Evolutionary conservation across 1,284 basidiomycete species (phyloP), one percentile per base, ranked within the genome.

Genomic region (Microbotryum saponariae): DNA sequence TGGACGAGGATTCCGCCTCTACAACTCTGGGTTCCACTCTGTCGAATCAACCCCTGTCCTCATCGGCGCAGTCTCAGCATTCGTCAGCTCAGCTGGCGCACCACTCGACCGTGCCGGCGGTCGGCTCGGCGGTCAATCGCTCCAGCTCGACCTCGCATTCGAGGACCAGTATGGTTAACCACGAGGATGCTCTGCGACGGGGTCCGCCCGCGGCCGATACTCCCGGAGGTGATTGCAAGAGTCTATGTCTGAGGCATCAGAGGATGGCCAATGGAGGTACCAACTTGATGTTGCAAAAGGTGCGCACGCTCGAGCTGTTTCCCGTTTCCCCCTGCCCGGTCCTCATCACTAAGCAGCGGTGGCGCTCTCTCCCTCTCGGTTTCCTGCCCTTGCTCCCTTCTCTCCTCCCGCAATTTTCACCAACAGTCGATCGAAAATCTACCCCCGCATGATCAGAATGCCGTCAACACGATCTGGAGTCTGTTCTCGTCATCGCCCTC

Each of bases 191-290:
- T 42, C 52, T 64, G 48, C 42, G 66, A n/a, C 37, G 67, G 9
- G 67, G 66, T 0, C 68, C 68, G 27, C 63, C 68, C 0, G 49
- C 58, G 21, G 47, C 55, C 3, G 68, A 69, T 50, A 70, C 62
- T 20, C 70, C 72, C 5, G 68, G 67, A 25, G 71, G 70, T 14
- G 68, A 81, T 79, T 23, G 78, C 80, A 80, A 86, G 54, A 91
- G 89, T 76, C 80, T 94, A 16, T 94, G 91, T 74, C 83, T 91
- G 12, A 78, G 91, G 47, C 94, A 99, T 77, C 90, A 96, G 78
- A 83, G 93, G 54, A 98, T 97, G 88, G 96, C 96, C 9, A 93
- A 98, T 78, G 87, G 96, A 75, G 91, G 91, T 25, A 91, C 87
- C 31, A 96, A 90, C 74, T 79, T 89, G 64, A 92, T 89, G 78